Percentiles rank a stretch among this genome's conserved stretches.
These are phyloP conservation scores for Pseudogymnoascus sp. DNA, from an alignment of 2,329 filamentous ascomycete species.

Conservation along the genomic window DNA sequence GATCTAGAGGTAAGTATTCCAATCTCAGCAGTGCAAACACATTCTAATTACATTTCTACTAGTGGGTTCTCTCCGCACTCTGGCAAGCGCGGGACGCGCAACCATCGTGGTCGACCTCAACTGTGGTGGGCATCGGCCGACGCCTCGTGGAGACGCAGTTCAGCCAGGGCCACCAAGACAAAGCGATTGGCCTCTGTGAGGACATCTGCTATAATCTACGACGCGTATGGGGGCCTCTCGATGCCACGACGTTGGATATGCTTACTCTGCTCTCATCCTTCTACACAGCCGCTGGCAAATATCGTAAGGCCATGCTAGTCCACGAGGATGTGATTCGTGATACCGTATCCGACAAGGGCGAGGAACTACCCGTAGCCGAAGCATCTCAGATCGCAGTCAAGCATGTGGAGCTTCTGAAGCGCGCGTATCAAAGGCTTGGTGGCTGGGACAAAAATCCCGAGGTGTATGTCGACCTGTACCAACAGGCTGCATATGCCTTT, in stretches of 20 bases:
- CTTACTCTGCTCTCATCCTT: constrained; percentile 17
- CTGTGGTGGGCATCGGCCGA: constrained; percentile 17
- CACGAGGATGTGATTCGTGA: constrained; percentile 23
- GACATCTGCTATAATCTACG: constrained; percentile 23
- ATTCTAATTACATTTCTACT: constrained; percentile 1
- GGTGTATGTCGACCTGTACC: constrained; percentile 16
- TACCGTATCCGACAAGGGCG: constrained; percentile 21
- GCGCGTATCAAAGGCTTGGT: constrained; percentile 35
- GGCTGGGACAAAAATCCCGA: constrained; percentile 27
- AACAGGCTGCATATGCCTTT: constrained; percentile 15
- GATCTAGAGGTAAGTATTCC: constrained; percentile 33
- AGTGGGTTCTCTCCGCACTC: constrained; percentile 12
- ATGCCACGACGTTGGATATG: constrained; percentile 20
- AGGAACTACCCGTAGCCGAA: constrained; percentile 19
- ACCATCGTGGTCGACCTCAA: constrained; percentile 16
- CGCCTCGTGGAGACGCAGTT: constrained; percentile 20
- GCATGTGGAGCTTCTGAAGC: constrained; percentile 31
- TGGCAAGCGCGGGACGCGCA: constrained; percentile 17
- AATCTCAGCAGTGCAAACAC: background rate
- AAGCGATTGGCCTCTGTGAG: constrained; percentile 19
- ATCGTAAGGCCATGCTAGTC: constrained; percentile 17
- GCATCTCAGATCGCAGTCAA: constrained; percentile 23
- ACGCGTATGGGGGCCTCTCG: constrained; percentile 20
- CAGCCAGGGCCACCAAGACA: constrained; percentile 11
- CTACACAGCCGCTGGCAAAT: constrained; percentile 16